Conservation (phyloP, 441 rosid species). For the Macaranga tanarius region DNA sequence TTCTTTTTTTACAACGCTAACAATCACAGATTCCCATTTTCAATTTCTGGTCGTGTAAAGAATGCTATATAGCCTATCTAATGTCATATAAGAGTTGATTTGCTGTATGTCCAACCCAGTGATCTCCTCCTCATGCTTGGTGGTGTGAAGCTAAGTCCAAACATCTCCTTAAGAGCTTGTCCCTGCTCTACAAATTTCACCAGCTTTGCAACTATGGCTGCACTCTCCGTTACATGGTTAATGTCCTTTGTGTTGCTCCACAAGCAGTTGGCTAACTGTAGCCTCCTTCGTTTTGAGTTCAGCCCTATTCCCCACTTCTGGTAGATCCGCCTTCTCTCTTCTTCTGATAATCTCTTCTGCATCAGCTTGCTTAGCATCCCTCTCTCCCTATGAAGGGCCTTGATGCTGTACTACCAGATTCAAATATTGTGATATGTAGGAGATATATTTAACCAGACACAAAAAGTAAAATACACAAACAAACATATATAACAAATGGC, state of each 20-base stretch:
- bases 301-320: slow-evolving; percentile 67
- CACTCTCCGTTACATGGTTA: slow-evolving; percentile 63
- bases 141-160: slow-evolving; percentile 81
- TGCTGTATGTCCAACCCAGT: slow-evolving; percentile 66
- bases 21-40: slow-evolving; percentile 9
- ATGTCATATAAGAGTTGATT: slow-evolving; percentile 46
- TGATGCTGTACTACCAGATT: slow-evolving; percentile 43
- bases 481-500: not conserved
- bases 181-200: slow-evolving; percentile 75
- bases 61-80: slow-evolving; percentile 27
- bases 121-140: slow-evolving; percentile 54
- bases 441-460: not conserved
- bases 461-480: not conserved
- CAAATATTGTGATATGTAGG: not conserved
- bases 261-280: slow-evolving; percentile 61
- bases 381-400: slow-evolving; percentile 67
- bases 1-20: slow-evolving; percentile 12
- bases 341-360: slow-evolving; percentile 60
- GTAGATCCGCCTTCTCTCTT: slow-evolving; percentile 60
- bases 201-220: slow-evolving; percentile 72
- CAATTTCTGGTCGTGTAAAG: slow-evolving; percentile 22
- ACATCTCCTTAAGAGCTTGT: slow-evolving; percentile 72
- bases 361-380: slow-evolving; percentile 77
- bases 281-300: slow-evolving; percentile 70
- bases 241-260: slow-evolving; percentile 68